These are phyloP conservation scores for Cryptococcus wingfieldii DNA, from an alignment of 1,284 basidiomycete genomes.

Conservation along the genomic window DNA sequence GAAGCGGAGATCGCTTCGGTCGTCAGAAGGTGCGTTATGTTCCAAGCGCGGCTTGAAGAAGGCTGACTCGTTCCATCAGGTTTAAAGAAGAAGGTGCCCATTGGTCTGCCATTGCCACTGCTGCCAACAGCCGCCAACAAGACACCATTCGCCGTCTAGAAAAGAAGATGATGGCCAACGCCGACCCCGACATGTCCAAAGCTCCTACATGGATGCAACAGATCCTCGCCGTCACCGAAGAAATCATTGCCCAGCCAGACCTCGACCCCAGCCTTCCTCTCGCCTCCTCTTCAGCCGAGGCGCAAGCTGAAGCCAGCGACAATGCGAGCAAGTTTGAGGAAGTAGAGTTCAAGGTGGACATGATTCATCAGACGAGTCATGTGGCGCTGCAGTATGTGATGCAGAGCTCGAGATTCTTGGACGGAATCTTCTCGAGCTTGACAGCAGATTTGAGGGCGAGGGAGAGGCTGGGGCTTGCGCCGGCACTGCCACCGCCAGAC, in stretches of 20 bases:
- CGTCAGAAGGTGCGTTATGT: constrained; percentile 19
- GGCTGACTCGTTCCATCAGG: constrained; percentile 13
- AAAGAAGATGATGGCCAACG: constrained; percentile 15
- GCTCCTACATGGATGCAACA: constrained; percentile 35
- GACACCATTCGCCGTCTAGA: constrained; percentile 13
- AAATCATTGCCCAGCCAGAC: constrained; percentile 18
- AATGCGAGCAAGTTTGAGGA: constrained; percentile 35
- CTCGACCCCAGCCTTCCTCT: constrained; percentile 24
- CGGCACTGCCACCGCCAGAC: constrained; percentile 14
- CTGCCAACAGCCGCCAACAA: constrained; percentile 32
- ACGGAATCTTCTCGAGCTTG: constrained; percentile 47
- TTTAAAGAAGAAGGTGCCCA: constrained; percentile 43
- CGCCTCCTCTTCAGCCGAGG: no score
- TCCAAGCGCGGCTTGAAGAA: constrained; percentile 19
- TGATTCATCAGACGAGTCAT: constrained; percentile 41
- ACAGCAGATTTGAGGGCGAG: constrained; percentile 39
- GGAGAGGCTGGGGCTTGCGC: constrained; percentile 19
- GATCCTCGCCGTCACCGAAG: constrained; percentile 33
- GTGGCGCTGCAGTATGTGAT: constrained; percentile 42
- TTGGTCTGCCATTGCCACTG: constrained; percentile 36
- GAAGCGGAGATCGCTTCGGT: constrained; percentile 31
- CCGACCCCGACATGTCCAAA: constrained; percentile 24
- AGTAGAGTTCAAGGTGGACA: constrained; percentile 48
- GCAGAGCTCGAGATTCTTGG: constrained; percentile 44
- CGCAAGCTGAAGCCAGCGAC: neutral